Evolutionary conservation across 2,329 filamentous ascomycete species (phyloP), one percentile per base, ranked within the genome.

Genomic region (Scleromitrula shiraiana): DNA sequence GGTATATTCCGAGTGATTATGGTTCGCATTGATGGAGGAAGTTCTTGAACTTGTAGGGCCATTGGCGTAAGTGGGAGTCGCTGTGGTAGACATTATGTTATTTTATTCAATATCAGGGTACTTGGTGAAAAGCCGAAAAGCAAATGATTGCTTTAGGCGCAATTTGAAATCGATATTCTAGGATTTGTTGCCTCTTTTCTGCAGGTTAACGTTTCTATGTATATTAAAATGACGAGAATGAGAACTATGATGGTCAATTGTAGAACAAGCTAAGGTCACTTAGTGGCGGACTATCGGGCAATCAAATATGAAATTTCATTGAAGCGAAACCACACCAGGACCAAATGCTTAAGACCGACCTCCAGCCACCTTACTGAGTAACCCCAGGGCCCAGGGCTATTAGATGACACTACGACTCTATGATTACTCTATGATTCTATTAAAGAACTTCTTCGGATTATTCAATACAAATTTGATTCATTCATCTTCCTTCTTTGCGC

Each of bases 21-120:
- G 49, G 12, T 39, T 59, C 41, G 58, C 51, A 50, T 59, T 50
- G 41, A 53, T 53, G 7, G 59, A 58, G 26, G 60, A 56, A n/a
- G 56, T 48, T 53, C 59, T 58, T 38, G 60, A 58, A 53, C 41
- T 59, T 40, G 59, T 53, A 42, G 62, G 59, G 46, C 62, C 51
- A 59, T 66, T 67, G 46, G 68, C 62, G 59, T 68, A 64, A 53
- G 64, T 61, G 53, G 65, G 59, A 52, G 62, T 64, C 46, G 58
- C 57, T 35, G 61, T 53, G 41, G 61, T 64, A 48, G 63, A 64
- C 63, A 64, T 65, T n/a, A 15, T 26, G 20, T 41, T 8, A 41
- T 29, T 33, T 15, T 29, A 14, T 39, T 30, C 44, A 49, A 39
- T 49, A n/a, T n/a, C n/a, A n/a, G n/a, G n/a, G n/a, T n/a, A n/a